Evolutionary conservation across 192 early-diverging fungal species (phyloP).

Genomic region (Pilaira anomala): DNA sequence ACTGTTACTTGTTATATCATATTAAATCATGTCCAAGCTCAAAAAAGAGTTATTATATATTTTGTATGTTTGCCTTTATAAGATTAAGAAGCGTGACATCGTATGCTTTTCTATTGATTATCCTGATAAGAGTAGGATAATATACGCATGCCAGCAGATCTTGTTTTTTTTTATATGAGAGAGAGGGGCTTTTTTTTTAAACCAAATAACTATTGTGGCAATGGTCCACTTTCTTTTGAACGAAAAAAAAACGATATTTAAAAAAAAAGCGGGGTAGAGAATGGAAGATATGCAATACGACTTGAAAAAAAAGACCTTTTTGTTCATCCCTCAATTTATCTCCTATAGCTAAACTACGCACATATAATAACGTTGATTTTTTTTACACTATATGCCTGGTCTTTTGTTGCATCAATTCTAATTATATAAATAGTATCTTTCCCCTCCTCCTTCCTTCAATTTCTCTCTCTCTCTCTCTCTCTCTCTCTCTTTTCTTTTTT

Average conservation of each 20-base stretch:
- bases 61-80: background rate
- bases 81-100: slow-evolving; percentile 8
- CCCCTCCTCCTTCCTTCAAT: slow-evolving; percentile 4
- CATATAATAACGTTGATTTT: too few species aligned
- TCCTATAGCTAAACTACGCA: background rate
- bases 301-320: slow-evolving; percentile 1
- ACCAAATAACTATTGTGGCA: background rate
- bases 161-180: background rate
- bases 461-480: slow-evolving; percentile 2
- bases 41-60: too few species aligned
- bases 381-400: background rate
- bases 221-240: too few species aligned
- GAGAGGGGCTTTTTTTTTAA: background rate
- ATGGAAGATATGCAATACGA: slow-evolving; percentile 1
- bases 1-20: too few species aligned
- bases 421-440: background rate
- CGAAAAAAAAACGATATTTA: too few species aligned
- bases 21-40: too few species aligned
- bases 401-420: background rate
- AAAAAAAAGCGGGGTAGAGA: slow-evolving; percentile 9
- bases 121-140: too few species aligned
- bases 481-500: background rate
- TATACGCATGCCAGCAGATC: slow-evolving; percentile 4
- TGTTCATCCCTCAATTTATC: slow-evolving; percentile 7
- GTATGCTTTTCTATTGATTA: slow-evolving; percentile 6